Base-by-base conservation (phyloP, 306 rosid species). In the Lathyrus sativus region DNA sequence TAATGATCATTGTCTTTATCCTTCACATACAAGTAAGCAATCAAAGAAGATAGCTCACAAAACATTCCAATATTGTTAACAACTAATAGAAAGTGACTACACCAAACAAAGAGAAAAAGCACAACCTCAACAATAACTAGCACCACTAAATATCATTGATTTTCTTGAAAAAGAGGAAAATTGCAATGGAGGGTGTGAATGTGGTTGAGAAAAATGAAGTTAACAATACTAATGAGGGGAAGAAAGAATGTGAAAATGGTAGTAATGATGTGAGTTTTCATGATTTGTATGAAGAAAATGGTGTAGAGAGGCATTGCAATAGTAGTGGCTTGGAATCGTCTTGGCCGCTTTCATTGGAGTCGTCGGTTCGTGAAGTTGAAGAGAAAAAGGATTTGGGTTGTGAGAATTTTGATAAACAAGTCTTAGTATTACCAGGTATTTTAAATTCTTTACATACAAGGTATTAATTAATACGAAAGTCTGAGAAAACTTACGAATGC, bases 341-440 rank as follows among this genome's bases (percentile, higher is more conserved):
- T 54, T 54, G 35, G 9, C 28, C 6, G 12, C 28, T 2, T 50
- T 80, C 86, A 24, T 43, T 84, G 77, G 83, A 83, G 41, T 85
- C 82, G 86, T 81, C 87, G 4, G 60, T 73, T 72, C 78, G 49
- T 54, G 82, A 79, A 79, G 67, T 60, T 3, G 71, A 57, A 9
- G 81, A 64, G 55, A 81, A 75, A 79, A 59, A 76, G 42, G 63
- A 71, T 17, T 70, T 37, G 62, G 79, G 46, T 44, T 61, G 35
- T 24, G 76, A 70, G 44, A 12, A 62, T 18, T 70, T 33, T 29
- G 73, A 76, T 77, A 85, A 85, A 62, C 51, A 81, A 85, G 73
- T 75, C 10, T 74, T 88, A 1, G 76, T 63, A n/a, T 44, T 78
- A 46, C 80, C 89, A 75, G 98, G 98, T 90, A 83, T 76, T 76